Conservation (phyloP, 2,329 filamentous ascomycete genomes). For the Penicillium hesseltinei region DNA sequence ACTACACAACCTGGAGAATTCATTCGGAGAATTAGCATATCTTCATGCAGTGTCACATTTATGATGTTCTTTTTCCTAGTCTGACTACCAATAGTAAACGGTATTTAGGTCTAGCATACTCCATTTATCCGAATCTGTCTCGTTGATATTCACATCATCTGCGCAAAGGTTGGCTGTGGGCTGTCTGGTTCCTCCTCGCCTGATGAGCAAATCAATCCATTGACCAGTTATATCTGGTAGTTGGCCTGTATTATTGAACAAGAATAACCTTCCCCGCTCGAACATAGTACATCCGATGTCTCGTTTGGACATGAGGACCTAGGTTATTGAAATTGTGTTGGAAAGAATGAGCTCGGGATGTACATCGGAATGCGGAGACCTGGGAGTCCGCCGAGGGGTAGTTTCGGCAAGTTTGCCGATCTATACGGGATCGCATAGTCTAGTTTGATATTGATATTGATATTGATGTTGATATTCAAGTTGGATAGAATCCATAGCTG, state of each 20-base stretch:
- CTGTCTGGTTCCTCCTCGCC: neutral
- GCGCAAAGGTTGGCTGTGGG: neutral
- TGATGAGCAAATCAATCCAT: neutral
- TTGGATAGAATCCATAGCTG: too few relatives aligned
- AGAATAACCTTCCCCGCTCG: neutral
- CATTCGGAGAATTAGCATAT: constrained; percentile 10
- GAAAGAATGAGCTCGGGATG: neutral
- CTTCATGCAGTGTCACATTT: neutral
- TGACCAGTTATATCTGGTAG: neutral
- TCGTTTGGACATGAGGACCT: constrained; percentile 19
- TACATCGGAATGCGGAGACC: neutral
- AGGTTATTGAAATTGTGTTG: neutral
- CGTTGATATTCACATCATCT: neutral
- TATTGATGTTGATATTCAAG: too few relatives aligned
- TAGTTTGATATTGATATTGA: neutral
- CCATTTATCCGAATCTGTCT: constrained; percentile 8
- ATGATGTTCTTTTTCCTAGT: neutral
- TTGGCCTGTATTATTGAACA: neutral
- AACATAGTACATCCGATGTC: too few relatives aligned
- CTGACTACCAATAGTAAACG: neutral
- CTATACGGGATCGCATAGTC: neutral
- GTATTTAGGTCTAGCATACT: neutral
- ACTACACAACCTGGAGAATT: constrained; percentile 8
- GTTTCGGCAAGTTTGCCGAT: neutral
- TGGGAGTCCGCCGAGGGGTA: neutral